Evolutionary conservation across 1,284 basidiomycete species (phyloP).

Genomic region (Omphalotus olearius): DNA sequence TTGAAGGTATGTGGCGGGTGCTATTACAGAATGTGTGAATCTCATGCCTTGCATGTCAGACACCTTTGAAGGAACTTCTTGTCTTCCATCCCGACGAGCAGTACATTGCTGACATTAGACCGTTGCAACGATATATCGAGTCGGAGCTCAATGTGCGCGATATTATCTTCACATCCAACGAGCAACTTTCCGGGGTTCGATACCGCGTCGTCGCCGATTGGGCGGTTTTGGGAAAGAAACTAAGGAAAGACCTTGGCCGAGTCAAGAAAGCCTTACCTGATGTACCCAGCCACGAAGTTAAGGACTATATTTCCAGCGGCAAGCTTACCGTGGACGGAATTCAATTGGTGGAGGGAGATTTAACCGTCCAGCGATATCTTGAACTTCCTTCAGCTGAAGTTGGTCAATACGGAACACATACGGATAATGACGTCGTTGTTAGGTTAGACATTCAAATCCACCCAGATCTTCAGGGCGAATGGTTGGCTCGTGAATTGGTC

Average conservation of each 20-base stretch:
- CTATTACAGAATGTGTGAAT: neutral
- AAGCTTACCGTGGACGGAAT: slow-evolving; percentile 89
- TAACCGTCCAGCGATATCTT: slow-evolving; percentile 89
- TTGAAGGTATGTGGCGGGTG: slow-evolving; percentile 62
- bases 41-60: slow-evolving; percentile 39
- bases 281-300: slow-evolving; percentile 82
- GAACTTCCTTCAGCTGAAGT: slow-evolving; percentile 64
- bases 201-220: slow-evolving; percentile 95
- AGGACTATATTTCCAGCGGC: slow-evolving; percentile 73
- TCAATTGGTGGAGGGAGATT: slow-evolving; percentile 84
- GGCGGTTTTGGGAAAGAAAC: slow-evolving; percentile 90
- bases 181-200: slow-evolving; percentile 81
- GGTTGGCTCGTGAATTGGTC: slow-evolving; percentile 86
- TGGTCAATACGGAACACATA: slow-evolving; percentile 78
- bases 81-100: slow-evolving; percentile 89
- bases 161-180: slow-evolving; percentile 87
- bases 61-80: slow-evolving; percentile 89
- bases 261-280: slow-evolving; percentile 87
- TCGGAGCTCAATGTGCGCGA: slow-evolving; percentile 96
- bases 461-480: slow-evolving; percentile 84
- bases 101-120: slow-evolving; percentile 85
- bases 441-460: slow-evolving; percentile 88
- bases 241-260: slow-evolving; percentile 89
- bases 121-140: slow-evolving; percentile 85
- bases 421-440: slow-evolving; percentile 93